Evolutionary conservation across 108 stramenopile species (phyloP).

Genomic region (Nitzschia palea): DNA sequence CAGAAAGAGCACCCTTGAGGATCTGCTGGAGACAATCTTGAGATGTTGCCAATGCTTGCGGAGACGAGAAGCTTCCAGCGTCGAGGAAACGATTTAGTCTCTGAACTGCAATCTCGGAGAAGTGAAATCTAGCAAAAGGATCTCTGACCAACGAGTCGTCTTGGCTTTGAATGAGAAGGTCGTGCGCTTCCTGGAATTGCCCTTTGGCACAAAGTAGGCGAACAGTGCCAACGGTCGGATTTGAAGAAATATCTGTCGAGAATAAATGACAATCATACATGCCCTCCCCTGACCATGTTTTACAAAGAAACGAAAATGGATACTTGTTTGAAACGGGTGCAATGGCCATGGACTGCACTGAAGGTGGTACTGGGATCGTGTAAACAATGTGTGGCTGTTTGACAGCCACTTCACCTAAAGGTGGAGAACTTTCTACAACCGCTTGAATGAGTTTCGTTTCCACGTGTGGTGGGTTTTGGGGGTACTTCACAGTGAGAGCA

Average conservation of each 20-base stretch:
- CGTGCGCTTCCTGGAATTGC: constrained; percentile 47
- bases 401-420: background rate
- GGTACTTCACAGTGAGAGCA: constrained; percentile 9
- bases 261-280: background rate
- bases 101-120: constrained; percentile 52
- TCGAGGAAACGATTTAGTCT: constrained; percentile 47
- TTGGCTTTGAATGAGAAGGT: constrained; percentile 25
- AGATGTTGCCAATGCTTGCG: constrained; percentile 28
- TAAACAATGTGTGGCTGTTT: constrained; percentile 19
- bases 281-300: constrained; percentile 11
- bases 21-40: constrained; percentile 35
- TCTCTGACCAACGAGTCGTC: constrained; percentile 26
- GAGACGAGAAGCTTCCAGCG: constrained; percentile 31
- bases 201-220: constrained; percentile 42
- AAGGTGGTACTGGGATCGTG: constrained; percentile 26
- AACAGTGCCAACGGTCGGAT: constrained; percentile 36
- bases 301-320: constrained; percentile 35
- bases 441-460: constrained; percentile 9
- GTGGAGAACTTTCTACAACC: background rate
- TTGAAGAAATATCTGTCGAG: background rate
- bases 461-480: background rate
- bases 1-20: constrained; percentile 23
- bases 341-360: constrained; percentile 16
- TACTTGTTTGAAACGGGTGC: background rate
- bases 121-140: constrained; percentile 47